Percentiles rank a stretch among this genome's conserved stretches.
Conservation (phyloP, 164 flowering plant genomes). For the Annona squamosa region DNA sequence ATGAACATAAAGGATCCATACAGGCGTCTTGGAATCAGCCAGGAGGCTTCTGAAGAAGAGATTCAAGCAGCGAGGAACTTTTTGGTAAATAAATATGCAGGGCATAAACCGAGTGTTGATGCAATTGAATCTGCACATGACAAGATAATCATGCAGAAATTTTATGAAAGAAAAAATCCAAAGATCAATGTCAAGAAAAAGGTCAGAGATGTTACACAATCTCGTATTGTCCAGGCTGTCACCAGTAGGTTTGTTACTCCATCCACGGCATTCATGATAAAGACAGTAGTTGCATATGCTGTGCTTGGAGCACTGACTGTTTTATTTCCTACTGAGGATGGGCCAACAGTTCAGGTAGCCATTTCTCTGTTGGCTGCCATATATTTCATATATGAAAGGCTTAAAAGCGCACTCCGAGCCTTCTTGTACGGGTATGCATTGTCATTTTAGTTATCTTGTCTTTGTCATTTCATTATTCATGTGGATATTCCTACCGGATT, state of each 20-base stretch:
- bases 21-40: slow-evolving; percentile 89
- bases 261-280: slow-evolving; percentile 50
- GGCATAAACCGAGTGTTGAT: slow-evolving; percentile 85
- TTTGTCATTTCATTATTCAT: neutral
- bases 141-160: slow-evolving; percentile 93
- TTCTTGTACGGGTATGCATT: slow-evolving; percentile 73
- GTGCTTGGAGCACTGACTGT: slow-evolving; percentile 77
- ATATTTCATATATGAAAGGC: slow-evolving; percentile 68
- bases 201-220: slow-evolving; percentile 65
- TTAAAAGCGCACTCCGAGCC: slow-evolving; percentile 67
- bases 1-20: slow-evolving; percentile 79
- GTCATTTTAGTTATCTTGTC: neutral
- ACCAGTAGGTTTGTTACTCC: slow-evolving; percentile 73
- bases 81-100: slow-evolving; percentile 65
- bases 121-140: slow-evolving; percentile 97
- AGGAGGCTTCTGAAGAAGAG: slow-evolving; percentile 91
- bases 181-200: slow-evolving; percentile 79
- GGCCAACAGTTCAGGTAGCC: slow-evolving; percentile 94
- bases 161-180: slow-evolving; percentile 78
- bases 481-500: neutral
- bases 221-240: slow-evolving; percentile 55
- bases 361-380: slow-evolving; percentile 67
- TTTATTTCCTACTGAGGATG: slow-evolving; percentile 90
- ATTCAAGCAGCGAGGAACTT: slow-evolving; percentile 92
- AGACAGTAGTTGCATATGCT: slow-evolving; percentile 55